Conservation (phyloP, 306 rosid genomes). For the Quercus rubra region DNA sequence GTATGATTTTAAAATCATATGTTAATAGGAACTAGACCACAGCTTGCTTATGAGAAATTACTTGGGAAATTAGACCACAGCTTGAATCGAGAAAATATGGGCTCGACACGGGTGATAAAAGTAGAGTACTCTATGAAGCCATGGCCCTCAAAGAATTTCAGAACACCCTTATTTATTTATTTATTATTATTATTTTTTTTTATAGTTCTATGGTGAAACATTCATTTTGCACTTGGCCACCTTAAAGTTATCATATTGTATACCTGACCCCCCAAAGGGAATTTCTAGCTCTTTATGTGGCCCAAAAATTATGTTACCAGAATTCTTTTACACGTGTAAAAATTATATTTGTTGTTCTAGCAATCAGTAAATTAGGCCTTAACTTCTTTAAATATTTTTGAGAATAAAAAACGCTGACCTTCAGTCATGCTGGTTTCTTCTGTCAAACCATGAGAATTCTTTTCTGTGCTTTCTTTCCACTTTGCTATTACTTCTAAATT, state of each 20-base stretch:
- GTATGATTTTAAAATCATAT: neutral
- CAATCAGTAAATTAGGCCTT: neutral
- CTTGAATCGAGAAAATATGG: neutral
- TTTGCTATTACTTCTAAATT: neutral
- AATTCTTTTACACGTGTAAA: neutral
- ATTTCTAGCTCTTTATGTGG: neutral
- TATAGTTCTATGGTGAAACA: neutral
- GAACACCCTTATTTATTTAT: neutral
- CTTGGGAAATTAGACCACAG: neutral
- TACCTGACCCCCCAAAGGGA: neutral
- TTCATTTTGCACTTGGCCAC: neutral
- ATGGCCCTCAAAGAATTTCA: neutral
- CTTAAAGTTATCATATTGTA: neutral
- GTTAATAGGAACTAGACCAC: neutral
- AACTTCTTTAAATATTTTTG: neutral
- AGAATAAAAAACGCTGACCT: neutral
- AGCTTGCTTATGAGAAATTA: neutral
- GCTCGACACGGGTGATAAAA: neutral
- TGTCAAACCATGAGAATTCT: neutral
- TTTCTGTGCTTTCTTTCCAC: neutral
- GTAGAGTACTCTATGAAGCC: neutral
- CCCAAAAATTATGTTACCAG: neutral
- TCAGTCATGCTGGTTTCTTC: neutral
- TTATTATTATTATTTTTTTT: too few relatives aligned
- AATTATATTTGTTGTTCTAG: neutral